Base-by-base conservation (phyloP, 805 yeast species). In the Debaryomyces hansenii region DNA sequence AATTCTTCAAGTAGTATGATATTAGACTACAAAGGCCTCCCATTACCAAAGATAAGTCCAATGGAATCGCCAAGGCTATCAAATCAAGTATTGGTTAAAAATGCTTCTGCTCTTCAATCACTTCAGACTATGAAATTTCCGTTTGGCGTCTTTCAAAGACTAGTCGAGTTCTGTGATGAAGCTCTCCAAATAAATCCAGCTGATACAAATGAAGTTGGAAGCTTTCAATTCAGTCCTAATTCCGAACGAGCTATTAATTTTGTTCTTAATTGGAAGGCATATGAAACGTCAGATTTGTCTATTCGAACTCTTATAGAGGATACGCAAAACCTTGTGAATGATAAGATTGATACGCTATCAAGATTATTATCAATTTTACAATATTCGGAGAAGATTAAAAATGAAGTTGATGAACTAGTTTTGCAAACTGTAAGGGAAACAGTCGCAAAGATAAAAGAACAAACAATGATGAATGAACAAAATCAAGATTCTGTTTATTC, bases 371-470 rank as follows among this genome's bases (percentile, higher is more conserved):
- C 90, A 50, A 80, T 89, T 2, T 71, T 88, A 49, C 81, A 85
- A 45, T 90, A 85, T 61, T 83, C 87, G 16, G 85, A 85, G 52
- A 84, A 82, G 55, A 82, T 90, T 41, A 86, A 88, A 44, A 79
- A 77, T 43, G 96, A 91, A 63, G 87, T 90, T 3, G 94, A 90
- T 58, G 75, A 66, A 16, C 68, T 83, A 57, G 90, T 90, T 2
- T 64, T 87, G 21, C 66, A 71, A 32, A 72, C 85, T 1, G 87
- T 91, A 3, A 69, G 75, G 20, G 82, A 82, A 31, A 85, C 94
- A 0, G 76, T 90, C 2, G 63, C 67, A 32, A 79, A 76, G 54
- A 84, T 80, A 10, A 69, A 70, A 44, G 80, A 67, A 37, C 66
- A 65, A 45, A 63, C 67, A 8, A 33, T 51, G 34, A 21, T 47